Percentiles rank a stretch among this genome's conserved stretches.
phyloP scores from a whole-genome alignment of 805 yeast species.

The Candida peoriensis region DNA sequence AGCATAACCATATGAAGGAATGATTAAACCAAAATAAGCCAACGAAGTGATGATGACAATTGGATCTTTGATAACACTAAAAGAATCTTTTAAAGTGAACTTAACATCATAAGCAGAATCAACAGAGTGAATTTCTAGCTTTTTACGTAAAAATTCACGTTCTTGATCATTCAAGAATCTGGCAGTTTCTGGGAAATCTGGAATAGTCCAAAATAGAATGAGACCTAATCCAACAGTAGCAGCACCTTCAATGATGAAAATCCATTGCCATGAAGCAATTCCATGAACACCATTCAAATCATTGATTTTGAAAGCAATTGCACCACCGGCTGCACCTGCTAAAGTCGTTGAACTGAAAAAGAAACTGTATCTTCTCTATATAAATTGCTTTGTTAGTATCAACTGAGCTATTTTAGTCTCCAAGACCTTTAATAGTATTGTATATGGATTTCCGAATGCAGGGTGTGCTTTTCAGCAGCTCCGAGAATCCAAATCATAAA shows the following conservation, averaged over 20 bases:
- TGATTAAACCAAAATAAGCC: conserved; percentile 33
- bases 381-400: too few relatives aligned
- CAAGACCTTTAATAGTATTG: too few relatives aligned
- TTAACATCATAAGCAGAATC: conserved; percentile 32
- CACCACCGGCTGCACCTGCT: conserved; percentile 54
- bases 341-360: conserved; percentile 49
- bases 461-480: too few relatives aligned
- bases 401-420: too few relatives aligned
- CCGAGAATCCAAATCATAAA: too few relatives aligned
- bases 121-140: conserved; percentile 33
- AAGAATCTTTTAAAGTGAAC: conserved; percentile 28
- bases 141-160: conserved; percentile 29
- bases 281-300: conserved; percentile 41
- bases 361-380: conserved; percentile 40
- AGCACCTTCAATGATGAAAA: conserved; percentile 46
- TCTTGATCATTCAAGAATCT: conserved; percentile 38
- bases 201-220: conserved; percentile 32
- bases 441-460: too few relatives aligned
- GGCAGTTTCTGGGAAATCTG: conserved; percentile 38
- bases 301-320: conserved; percentile 41
- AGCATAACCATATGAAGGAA: conserved; percentile 36
- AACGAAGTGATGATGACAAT: conserved; percentile 38
- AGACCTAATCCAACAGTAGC: conserved; percentile 37
- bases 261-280: conserved; percentile 44
- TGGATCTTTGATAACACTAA: conserved; percentile 49